A percentile compares a stretch with the other conserved stretches of the same genome.
Evolutionary conservation across 2,329 filamentous ascomycete genomes (phyloP).

Genomic region (Fonsecaea nubica): DNA sequence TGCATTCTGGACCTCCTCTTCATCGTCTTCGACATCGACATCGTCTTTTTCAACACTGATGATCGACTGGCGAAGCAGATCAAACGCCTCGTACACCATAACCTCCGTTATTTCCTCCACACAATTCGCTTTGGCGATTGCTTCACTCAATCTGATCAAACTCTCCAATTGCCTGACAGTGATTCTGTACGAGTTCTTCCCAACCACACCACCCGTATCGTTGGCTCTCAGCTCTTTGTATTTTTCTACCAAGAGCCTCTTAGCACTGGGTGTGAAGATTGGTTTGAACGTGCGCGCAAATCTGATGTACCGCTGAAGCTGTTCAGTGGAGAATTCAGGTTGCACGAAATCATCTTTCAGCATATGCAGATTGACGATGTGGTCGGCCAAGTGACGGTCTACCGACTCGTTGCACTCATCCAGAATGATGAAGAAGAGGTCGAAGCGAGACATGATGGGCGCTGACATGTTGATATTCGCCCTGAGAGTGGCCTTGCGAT

Average conservation of each 20-base stretch:
- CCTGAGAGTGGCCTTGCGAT: slow-evolving; percentile 90
- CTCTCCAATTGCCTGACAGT: slow-evolving; percentile 95
- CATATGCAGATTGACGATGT: slow-evolving; percentile 94
- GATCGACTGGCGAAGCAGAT: slow-evolving; percentile 89
- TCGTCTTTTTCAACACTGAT: slow-evolving; percentile 98
- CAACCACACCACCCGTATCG: slow-evolving; percentile 89
- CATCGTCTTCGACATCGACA: slow-evolving; percentile 87
- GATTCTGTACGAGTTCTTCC: slow-evolving; percentile 94
- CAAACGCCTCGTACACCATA: slow-evolving; percentile 91
- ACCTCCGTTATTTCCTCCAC: slow-evolving; percentile 83
- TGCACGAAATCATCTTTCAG: slow-evolving; percentile 88
- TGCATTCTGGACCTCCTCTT: slow-evolving; percentile 60
- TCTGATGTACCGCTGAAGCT: slow-evolving; percentile 94
- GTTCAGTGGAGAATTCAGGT: slow-evolving; percentile 94
- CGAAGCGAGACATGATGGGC: slow-evolving; percentile 99
- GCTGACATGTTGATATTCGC: slow-evolving; percentile 98
- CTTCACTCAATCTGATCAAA: slow-evolving; percentile 92
- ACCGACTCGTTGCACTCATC: slow-evolving; percentile 94
- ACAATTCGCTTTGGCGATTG: slow-evolving; percentile 98
- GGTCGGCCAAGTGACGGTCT: slow-evolving; percentile 87
- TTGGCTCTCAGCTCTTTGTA: slow-evolving; percentile 96
- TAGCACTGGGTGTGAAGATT: slow-evolving; percentile 87
- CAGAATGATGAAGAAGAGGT: slow-evolving; percentile 96
- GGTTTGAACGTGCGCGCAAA: slow-evolving; percentile 95
- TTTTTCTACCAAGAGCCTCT: slow-evolving; percentile 81